A percentile compares a stretch with the other conserved stretches of the same genome.
Evolutionary conservation across 352 stramenopile genomes (phyloP).

Genomic region (Phytopythium oedochilum): DNA sequence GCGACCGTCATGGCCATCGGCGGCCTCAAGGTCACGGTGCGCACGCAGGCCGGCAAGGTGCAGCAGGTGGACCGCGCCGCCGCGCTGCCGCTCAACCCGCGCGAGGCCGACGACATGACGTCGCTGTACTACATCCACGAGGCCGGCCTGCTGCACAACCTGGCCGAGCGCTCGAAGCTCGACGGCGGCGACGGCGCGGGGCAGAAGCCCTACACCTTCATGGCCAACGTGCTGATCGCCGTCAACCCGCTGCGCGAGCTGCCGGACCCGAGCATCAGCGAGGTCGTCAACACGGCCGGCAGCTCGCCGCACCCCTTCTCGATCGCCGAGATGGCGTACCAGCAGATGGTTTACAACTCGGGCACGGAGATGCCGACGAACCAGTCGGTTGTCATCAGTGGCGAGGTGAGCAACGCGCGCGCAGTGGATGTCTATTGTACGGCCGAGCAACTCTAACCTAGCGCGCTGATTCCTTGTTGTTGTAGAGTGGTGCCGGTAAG

Average conservation of each 20-base stretch:
- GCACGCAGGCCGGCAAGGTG: constrained; percentile 78
- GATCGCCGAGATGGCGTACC: constrained; percentile 88
- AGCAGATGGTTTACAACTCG: constrained; percentile 90
- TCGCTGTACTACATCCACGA: constrained; percentile 95
- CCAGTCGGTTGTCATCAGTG: constrained; percentile 84
- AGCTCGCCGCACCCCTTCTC: constrained; percentile 82
- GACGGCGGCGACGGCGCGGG: constrained; percentile 57
- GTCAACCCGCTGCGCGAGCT: constrained; percentile 89
- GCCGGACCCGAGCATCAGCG: constrained; percentile 70
- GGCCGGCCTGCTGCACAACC: constrained; percentile 93
- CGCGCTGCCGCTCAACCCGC: constrained; percentile 72
- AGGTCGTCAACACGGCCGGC: constrained; percentile 69
- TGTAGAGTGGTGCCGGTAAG: constrained; percentile 84
- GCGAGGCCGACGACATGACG: constrained; percentile 91
- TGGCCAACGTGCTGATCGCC: constrained; percentile 91
- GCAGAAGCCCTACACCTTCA: constrained; percentile 91
- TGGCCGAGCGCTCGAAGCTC: constrained; percentile 89
- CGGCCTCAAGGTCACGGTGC: constrained; percentile 82
- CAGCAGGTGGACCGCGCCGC: constrained; percentile 79
- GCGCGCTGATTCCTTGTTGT: not conserved
- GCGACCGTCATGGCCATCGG: constrained; percentile 82
- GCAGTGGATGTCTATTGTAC: not conserved
- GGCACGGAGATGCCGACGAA: constrained; percentile 82
- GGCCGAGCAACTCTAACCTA: not conserved
- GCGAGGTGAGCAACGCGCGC: constrained; percentile 22